Percentiles rank a stretch among this genome's conserved stretches.
phyloP scores from a whole-genome alignment of 2,329 filamentous ascomycete species.

The Trichophyton verrucosum region DNA sequence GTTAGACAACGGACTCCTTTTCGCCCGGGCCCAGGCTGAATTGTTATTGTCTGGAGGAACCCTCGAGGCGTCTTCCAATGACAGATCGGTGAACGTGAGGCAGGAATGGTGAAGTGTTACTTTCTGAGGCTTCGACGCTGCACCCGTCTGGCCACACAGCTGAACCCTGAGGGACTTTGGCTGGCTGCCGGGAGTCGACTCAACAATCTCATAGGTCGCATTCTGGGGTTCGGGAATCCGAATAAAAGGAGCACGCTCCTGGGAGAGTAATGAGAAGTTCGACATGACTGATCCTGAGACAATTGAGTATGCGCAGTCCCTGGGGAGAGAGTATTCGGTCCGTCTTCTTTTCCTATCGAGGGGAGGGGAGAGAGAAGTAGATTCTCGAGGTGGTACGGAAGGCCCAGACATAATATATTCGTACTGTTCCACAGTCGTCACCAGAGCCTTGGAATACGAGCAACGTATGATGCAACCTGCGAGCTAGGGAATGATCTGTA shows the following conservation, averaged over 20 bases:
- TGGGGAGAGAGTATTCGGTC: no score
- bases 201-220: conserved; percentile 14
- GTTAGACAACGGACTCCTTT: conserved; percentile 21
- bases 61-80: conserved; percentile 14
- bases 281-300: conserved; percentile 4
- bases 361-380: neutral
- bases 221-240: conserved; percentile 17
- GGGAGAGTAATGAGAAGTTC: neutral
- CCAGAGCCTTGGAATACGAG: neutral
- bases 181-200: conserved; percentile 6
- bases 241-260: conserved; percentile 11
- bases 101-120: conserved; percentile 15
- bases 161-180: conserved; percentile 13
- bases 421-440: neutral
- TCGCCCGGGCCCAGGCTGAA: conserved; percentile 27
- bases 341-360: neutral
- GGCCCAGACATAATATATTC: neutral
- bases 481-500: neutral
- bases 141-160: conserved; percentile 11
- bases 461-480: neutral
- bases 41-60: conserved; percentile 23
- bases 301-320: neutral
- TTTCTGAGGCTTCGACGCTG: conserved; percentile 9
- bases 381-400: neutral
- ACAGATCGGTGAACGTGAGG: conserved; percentile 22